Evolutionary conservation across 2,329 filamentous ascomycete species (phyloP).

Genomic region (Neospermospora avenae): DNA sequence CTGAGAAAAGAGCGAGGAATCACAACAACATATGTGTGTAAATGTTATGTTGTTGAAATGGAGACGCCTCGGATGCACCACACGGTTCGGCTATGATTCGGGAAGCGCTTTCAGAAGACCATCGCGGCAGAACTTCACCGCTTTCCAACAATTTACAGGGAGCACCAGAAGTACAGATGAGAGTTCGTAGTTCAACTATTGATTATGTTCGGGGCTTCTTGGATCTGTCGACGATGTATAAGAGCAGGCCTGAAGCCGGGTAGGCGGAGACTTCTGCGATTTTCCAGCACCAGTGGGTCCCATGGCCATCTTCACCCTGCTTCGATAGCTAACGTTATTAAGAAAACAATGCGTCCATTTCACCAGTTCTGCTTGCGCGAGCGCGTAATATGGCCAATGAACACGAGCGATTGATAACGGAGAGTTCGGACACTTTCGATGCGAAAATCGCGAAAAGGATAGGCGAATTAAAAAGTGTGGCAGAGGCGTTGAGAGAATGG

Average conservation of each 20-base stretch:
- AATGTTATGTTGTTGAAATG: no score
- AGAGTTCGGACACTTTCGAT: constrained; percentile 54
- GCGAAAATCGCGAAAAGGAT: constrained; percentile 54
- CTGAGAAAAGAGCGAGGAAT: no score
- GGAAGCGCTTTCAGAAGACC: no score
- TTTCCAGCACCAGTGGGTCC: constrained; percentile 44
- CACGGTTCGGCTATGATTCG: no score
- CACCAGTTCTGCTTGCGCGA: constrained; percentile 55
- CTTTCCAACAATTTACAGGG: constrained; percentile 7
- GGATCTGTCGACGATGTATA: constrained; percentile 51
- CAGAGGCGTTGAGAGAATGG: constrained; percentile 56
- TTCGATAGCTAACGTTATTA: constrained; percentile 19
- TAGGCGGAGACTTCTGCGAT: constrained; percentile 36
- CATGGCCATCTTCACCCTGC: constrained; percentile 7
- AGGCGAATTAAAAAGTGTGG: constrained; percentile 58
- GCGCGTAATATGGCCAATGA: constrained; percentile 57
- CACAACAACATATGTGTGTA: no score
- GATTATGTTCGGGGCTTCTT: constrained; percentile 42
- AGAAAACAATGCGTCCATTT: constrained; percentile 36
- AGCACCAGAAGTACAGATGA: constrained; percentile 1
- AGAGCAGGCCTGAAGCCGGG: constrained; percentile 31
- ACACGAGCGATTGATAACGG: constrained; percentile 50
- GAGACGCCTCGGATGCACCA: no score
- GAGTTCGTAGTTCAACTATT: constrained; percentile 8
- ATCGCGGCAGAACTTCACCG: constrained; percentile 1